Percentiles rank a stretch among this genome's conserved stretches.
phyloP scores from a whole-genome alignment of 306 rosid species.

The Cucurbita argyrosperma region DNA sequence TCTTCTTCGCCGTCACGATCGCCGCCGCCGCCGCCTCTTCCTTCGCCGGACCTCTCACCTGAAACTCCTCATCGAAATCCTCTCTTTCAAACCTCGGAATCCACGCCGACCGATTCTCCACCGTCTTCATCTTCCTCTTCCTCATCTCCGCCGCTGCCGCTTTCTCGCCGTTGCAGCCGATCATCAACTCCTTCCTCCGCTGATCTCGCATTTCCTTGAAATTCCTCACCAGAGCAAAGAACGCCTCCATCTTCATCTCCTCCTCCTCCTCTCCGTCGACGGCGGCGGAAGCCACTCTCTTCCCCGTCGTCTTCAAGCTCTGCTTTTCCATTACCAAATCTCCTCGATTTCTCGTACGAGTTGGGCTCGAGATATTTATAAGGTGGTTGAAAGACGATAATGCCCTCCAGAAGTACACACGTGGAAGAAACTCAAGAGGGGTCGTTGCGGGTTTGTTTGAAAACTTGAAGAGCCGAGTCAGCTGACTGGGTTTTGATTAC shows the following conservation, averaged over 20 bases:
- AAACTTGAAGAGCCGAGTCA: not conserved
- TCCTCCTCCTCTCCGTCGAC: not conserved
- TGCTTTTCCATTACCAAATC: not conserved
- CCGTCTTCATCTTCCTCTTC: not conserved
- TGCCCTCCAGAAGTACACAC: not conserved
- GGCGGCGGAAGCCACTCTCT: not conserved
- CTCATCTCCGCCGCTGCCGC: not conserved
- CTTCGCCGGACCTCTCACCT: not conserved
- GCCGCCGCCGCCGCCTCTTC: not conserved
- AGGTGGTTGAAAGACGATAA: not conserved
- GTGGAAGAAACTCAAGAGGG: not conserved
- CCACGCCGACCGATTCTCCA: not conserved
- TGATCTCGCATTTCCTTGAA: slow-evolving; percentile 3
- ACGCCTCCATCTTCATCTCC: slow-evolving; percentile 5
- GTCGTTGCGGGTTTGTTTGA: too few species aligned
- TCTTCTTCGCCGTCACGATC: not conserved
- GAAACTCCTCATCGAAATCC: slow-evolving; percentile 7
- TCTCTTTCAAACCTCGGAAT: slow-evolving; percentile 5
- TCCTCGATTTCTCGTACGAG: not conserved
- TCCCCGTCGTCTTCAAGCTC: not conserved
- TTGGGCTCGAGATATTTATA: not conserved
- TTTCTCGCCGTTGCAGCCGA: not conserved
- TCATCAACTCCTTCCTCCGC: not conserved
- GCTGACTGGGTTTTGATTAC: not conserved
- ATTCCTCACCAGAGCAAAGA: not conserved